These are phyloP conservation scores for Nigrospora sphaerica DNA, from an alignment of 2,329 filamentous ascomycete genomes.

Conservation along the genomic window DNA sequence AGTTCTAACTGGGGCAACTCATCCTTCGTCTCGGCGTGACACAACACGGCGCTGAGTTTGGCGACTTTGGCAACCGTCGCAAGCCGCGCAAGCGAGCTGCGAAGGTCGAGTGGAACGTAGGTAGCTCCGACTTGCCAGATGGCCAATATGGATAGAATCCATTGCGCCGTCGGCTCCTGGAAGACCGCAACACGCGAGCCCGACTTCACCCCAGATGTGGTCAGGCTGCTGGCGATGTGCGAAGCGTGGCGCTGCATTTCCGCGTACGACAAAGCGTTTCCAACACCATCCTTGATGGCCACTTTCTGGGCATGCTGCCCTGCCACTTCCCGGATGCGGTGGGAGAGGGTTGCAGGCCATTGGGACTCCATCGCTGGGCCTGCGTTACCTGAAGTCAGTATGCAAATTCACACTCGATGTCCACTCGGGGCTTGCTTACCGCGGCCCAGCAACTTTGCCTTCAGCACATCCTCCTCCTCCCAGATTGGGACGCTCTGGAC, in stretches of 20 bases:
- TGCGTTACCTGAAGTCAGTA: background rate
- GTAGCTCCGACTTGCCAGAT: slow-evolving; percentile 28
- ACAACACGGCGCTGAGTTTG: background rate
- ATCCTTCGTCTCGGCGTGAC: slow-evolving; percentile 1
- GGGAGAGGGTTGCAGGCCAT: slow-evolving; percentile 26
- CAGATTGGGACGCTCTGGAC: slow-evolving; percentile 9
- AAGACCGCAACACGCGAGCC: slow-evolving; percentile 30
- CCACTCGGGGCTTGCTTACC: slow-evolving; percentile 5
- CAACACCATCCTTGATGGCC: slow-evolving; percentile 10
- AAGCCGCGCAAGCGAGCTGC: slow-evolving; percentile 6
- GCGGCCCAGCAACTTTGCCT: background rate
- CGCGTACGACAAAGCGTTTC: slow-evolving; percentile 23
- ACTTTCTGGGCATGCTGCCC: background rate
- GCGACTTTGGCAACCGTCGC: background rate
- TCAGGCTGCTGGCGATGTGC: slow-evolving; percentile 18
- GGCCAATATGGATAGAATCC: slow-evolving; percentile 30
- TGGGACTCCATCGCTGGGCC: slow-evolving; percentile 8
- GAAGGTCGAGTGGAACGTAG: slow-evolving; percentile 33
- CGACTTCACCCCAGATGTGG: background rate
- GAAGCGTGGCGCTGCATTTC: slow-evolving; percentile 23
- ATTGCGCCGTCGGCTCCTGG: slow-evolving; percentile 26
- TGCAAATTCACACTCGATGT: background rate
- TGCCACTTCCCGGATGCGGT: slow-evolving; percentile 27
- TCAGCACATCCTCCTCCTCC: slow-evolving; percentile 3
- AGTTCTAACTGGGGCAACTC: background rate